A percentile compares a stretch with the other conserved stretches of the same genome.
Evolutionary conservation across 805 yeast species (phyloP).

Genomic region (Ogataea methylovora): DNA sequence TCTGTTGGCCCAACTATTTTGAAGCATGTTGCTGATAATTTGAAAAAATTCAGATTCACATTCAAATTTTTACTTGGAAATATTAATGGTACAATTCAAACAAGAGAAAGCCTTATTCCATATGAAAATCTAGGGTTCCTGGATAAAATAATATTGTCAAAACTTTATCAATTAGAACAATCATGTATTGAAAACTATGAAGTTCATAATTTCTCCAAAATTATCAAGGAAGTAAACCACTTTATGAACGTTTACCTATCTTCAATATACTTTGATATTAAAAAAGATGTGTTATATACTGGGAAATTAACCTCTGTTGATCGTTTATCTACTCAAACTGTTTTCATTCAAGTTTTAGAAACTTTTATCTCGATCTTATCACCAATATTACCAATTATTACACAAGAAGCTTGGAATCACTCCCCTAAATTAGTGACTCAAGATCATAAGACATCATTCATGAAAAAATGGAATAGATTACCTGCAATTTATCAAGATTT

Average conservation of each 20-base stretch:
- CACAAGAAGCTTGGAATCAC: constrained; percentile 84
- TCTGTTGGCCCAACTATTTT: constrained; percentile 65
- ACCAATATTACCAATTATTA: constrained; percentile 76
- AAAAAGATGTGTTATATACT: constrained; percentile 81
- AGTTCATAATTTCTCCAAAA: constrained; percentile 58
- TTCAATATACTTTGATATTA: constrained; percentile 76
- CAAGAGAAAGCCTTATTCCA: constrained; percentile 2
- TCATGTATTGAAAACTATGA: constrained; percentile 39
- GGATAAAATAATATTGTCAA: constrained; percentile 59
- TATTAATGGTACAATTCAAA: constrained; percentile 35
- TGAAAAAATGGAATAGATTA: constrained; percentile 32
- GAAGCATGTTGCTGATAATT: constrained; percentile 67
- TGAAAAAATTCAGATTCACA: constrained; percentile 77
- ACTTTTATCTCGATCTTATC: constrained; percentile 61
- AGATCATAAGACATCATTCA: constrained; percentile 36
- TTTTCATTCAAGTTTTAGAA: constrained; percentile 48
- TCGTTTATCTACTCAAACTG: constrained; percentile 59
- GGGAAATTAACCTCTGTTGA: constrained; percentile 39
- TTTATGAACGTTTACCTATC: constrained; percentile 74
- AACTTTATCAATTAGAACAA: constrained; percentile 39
- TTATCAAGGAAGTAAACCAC: constrained; percentile 57
- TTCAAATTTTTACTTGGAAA: constrained; percentile 80
- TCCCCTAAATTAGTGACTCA: constrained; percentile 28
- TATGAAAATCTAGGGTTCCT: constrained; percentile 32
- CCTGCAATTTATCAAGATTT: constrained; percentile 28